Base-by-base conservation (phyloP, 306 rosid species). In the Pterocarpus macrocarpus region DNA sequence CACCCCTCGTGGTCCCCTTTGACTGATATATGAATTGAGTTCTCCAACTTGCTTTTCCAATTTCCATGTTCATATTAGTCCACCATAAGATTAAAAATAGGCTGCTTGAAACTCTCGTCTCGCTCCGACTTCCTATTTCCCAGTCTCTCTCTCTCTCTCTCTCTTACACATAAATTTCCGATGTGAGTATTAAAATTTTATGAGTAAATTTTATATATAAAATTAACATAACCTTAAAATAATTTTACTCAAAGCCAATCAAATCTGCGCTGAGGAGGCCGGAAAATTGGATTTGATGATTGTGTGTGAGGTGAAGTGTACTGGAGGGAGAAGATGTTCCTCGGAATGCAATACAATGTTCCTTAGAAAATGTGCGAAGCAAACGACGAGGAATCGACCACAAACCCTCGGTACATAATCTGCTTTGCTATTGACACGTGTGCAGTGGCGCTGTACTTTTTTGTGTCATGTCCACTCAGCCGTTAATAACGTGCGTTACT, bases 391-490 rank as follows among this genome's bases (percentile, higher is more conserved):
- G 77, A 80, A 41, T 73, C 68, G 39, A n/a, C 4, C 36, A 66
- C 52, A 16, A 57, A 81, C 81, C 85, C 16, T 50, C 30, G 81
- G 85, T 45, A 75, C 10, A 68, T 75, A 47, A 58, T 33, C 0
- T 69, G 77, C 30, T 15, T 57, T 30, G 15, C 11, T 6, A 2
- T 15, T 59, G 85, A 68, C 81, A 61, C 75, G 85, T 82, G 77
- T 75, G 65, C 64, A 8, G 13, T 41, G 15, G 9, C 34, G 33
- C 7, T 30, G 76, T 81, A 13, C 55, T n/a, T 43, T 43, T 2
- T 1, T 56, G 13, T 13, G 43, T 32, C 70, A 58, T 44, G n/a
- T 71, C 53, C 2, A 36, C 57, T n/a, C 17, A 70, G 69, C 84
- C 79, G 84, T 72, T 64, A 71, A 49, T 45, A 12, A 47, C 16